These are phyloP conservation scores for Candida quercuum DNA, from an alignment of 805 yeast genomes.

Conservation along the genomic window DNA sequence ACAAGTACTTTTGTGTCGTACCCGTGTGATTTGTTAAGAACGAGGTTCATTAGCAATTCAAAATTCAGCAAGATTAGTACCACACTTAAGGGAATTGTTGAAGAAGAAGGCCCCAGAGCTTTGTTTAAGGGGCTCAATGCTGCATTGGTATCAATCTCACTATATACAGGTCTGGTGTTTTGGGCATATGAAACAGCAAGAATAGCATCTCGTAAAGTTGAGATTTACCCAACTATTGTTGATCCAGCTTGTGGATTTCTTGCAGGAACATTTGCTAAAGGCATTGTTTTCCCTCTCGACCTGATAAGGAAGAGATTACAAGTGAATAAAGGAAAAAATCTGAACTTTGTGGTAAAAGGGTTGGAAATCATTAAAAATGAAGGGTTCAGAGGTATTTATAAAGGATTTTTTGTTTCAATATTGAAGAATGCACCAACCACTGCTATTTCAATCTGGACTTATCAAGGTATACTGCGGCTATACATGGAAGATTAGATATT, in stretches of 20 bases:
- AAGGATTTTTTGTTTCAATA: conserved; percentile 67
- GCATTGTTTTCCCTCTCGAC: conserved; percentile 79
- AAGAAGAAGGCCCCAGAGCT: conserved; percentile 38
- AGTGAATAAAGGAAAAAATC: conserved; percentile 37
- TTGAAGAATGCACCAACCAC: conserved; percentile 76
- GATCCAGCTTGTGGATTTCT: conserved; percentile 62
- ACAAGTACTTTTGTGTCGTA: conserved; percentile 70
- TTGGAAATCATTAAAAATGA: conserved; percentile 41
- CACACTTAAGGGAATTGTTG: conserved; percentile 29
- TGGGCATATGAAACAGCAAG: conserved; percentile 50
- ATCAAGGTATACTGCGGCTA: conserved; percentile 34
- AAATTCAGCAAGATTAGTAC: conserved; percentile 21
- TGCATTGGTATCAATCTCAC: conserved; percentile 55
- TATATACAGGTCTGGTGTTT: conserved; percentile 72
- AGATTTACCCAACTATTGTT: conserved; percentile 15
- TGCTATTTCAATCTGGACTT: conserved; percentile 62
- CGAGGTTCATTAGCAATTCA: conserved; percentile 72
- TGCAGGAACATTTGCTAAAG: conserved; percentile 76
- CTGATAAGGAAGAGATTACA: conserved; percentile 76
- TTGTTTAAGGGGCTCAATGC: conserved; percentile 44
- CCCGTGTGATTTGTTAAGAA: conserved; percentile 87
- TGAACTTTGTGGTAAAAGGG: conserved; percentile 27
- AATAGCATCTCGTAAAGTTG: conserved; percentile 8
- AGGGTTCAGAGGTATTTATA: conserved; percentile 66
- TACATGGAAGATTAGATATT: conserved; percentile 1